Conservation (phyloP, 148 eudicot genomes). For the Rhododendron mucronatum region DNA sequence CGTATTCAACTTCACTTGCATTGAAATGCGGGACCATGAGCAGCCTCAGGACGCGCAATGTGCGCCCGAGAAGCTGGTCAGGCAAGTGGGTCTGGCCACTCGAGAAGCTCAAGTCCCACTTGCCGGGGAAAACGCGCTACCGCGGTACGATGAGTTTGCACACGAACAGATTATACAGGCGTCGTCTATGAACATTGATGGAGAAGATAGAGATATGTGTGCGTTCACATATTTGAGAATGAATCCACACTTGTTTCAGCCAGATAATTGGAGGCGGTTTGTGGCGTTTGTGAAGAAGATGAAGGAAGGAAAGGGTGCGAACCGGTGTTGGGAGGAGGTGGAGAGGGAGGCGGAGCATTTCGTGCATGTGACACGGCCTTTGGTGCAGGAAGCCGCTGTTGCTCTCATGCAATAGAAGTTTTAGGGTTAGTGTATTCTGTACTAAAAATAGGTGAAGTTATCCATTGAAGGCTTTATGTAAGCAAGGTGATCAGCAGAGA, state of each 20-base stretch:
- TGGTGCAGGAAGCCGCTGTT: constrained; percentile 78
- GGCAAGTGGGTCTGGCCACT: constrained; percentile 74
- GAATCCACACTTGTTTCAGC: constrained; percentile 74
- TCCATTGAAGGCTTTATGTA: neutral
- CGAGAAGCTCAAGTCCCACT: constrained; percentile 60
- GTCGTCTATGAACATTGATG: constrained; percentile 41
- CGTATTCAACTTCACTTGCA: constrained; percentile 86
- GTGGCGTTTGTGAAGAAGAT: constrained; percentile 71
- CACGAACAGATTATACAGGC: constrained; percentile 73
- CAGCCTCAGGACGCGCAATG: constrained; percentile 92
- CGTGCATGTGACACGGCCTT: constrained; percentile 63
- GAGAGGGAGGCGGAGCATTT: constrained; percentile 89
- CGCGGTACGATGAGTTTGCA: constrained; percentile 74
- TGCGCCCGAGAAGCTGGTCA: constrained; percentile 84
- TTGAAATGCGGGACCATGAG: constrained; percentile 91
- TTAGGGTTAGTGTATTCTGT: neutral
- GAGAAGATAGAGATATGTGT: constrained; percentile 61
- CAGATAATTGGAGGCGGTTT: constrained; percentile 83
- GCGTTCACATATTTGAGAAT: constrained; percentile 93
- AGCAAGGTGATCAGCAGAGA: neutral
- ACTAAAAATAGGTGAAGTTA: neutral
- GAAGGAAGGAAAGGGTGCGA: constrained; percentile 66
- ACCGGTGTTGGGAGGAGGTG: constrained; percentile 66
- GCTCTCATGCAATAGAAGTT: constrained; percentile 50
- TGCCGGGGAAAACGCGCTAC: constrained; percentile 91